Evolutionary conservation across 2,329 filamentous ascomycete species (phyloP).

Genomic region (Huntiella bhutanensis): DNA sequence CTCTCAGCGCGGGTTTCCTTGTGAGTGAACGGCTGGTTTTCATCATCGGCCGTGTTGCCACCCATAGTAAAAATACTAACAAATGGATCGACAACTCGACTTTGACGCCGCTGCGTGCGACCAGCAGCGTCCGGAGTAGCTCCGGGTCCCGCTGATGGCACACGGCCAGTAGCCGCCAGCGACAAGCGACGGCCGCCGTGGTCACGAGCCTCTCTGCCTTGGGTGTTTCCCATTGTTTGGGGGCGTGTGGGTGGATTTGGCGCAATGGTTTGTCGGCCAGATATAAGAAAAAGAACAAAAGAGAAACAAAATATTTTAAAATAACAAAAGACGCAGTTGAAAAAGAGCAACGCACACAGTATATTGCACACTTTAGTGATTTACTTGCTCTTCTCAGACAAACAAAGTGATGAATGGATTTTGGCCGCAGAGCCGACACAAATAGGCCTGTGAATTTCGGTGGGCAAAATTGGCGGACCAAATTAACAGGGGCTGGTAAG

Average conservation of each 20-base stretch:
- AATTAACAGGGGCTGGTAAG: too few species aligned
- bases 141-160: slow-evolving; percentile 16
- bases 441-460: too few species aligned
- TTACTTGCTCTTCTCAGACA: too few species aligned
- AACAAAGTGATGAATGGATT: too few species aligned
- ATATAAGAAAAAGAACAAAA: not conserved
- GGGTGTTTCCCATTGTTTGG: slow-evolving; percentile 23
- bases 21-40: slow-evolving; percentile 35
- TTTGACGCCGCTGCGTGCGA: not conserved
- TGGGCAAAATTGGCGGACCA: too few species aligned
- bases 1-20: slow-evolving; percentile 82
- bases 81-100: slow-evolving; percentile 2
- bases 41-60: not conserved
- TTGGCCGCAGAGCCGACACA: too few species aligned
- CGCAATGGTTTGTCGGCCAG: not conserved
- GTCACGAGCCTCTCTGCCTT: slow-evolving; percentile 22
- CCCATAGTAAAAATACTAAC: not conserved
- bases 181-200: not conserved
- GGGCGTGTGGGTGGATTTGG: not conserved
- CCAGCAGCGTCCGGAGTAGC: slow-evolving; percentile 21
- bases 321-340: too few species aligned
- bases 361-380: too few species aligned
- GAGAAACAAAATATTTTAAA: not conserved
- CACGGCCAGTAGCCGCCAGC: slow-evolving; percentile 1
- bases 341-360: too few species aligned